Evolutionary conservation across 2,329 filamentous ascomycete species (phyloP), one percentile per base, ranked within the genome.

Genomic region (Talaromyces sp.): DNA sequence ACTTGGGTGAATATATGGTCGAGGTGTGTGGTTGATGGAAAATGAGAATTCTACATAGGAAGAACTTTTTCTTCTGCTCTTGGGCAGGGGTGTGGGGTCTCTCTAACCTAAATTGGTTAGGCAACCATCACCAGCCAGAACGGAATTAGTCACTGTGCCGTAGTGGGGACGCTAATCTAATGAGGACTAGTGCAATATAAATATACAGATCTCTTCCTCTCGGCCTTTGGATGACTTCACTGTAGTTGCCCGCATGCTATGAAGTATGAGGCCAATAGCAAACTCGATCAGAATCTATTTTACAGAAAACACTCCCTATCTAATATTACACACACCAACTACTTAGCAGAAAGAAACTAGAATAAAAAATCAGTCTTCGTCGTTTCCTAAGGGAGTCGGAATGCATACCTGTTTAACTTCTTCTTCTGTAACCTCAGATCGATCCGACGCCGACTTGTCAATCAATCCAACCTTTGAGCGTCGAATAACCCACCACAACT

Each of bases 401-500:
- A 28, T 50, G 11, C 70, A 67, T 60, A 73, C 73, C 77, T 84
- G 80, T 54, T 79, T 82, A n/a, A 88, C 91, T 66, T 92, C 87
- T 45, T 89, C 84, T 53, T 84, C 81, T 0, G 81, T 83, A 4
- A 92, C 84, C 31, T 83, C 78, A 1, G 88, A 91, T 17, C 79
- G 76, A 43, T 88, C 84, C 2, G 81, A 83, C 66, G 84, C 77
- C 50, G 75, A 79, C 54, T 80, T 77, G 62, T 89, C 85, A 65
- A 97, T 86, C 68, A 96, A 76, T 0, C 91, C 89, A 57, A 96
- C 75, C 64, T 79, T 84, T 41, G 80, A 83, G 59, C 78, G 82
- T 64, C 87, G 81, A 22, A 96, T 75, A 64, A 82, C 78, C 77
- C 84, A 89, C 91, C 91, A 97, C 75, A 97, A 85, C 67, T 95